Conservation (phyloP, 768 basidiomycete genomes). For the Mycena indigotica region DNA sequence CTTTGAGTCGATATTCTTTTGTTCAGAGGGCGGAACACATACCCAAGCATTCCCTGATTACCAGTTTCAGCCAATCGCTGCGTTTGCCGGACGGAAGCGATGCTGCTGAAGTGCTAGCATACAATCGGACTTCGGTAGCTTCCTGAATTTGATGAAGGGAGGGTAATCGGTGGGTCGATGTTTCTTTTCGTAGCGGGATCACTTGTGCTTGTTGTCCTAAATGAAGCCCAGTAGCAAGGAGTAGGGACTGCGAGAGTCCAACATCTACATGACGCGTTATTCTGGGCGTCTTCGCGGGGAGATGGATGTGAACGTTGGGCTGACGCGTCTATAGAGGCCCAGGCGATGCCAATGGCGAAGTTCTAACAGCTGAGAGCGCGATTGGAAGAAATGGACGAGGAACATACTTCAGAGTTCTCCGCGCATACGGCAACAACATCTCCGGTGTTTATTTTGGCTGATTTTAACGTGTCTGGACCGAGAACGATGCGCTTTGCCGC, state of each 20-base stretch:
- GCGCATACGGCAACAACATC: constrained; percentile 63
- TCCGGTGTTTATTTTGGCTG: constrained; percentile 64
- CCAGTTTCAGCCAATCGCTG: constrained; percentile 68
- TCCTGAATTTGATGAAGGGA: constrained; percentile 51
- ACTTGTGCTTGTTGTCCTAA: constrained; percentile 52
- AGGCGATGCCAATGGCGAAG: constrained; percentile 69
- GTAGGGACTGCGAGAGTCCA: constrained; percentile 54
- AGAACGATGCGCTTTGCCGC: constrained; percentile 64
- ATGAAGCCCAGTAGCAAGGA: constrained; percentile 61
- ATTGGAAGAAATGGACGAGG: constrained; percentile 4
- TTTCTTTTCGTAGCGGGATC: constrained; percentile 46
- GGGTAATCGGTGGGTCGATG: constrained; percentile 44
- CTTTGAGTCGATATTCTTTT: constrained; percentile 8
- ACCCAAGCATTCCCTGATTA: constrained; percentile 73
- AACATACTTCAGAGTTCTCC: constrained; percentile 32
- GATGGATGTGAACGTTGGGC: constrained; percentile 53
- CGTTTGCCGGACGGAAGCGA: constrained; percentile 35
- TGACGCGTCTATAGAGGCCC: constrained; percentile 71
- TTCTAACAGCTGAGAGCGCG: constrained; percentile 37
- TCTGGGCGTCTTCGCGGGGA: neutral
- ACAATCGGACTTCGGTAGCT: constrained; percentile 55
- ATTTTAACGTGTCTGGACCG: constrained; percentile 62
- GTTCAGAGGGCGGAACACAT: constrained; percentile 25
- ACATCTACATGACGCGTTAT: constrained; percentile 44
- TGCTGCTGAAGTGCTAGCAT: constrained; percentile 37